A percentile compares a stretch with the other conserved stretches of the same genome.
Conservation (phyloP, 192 early-diverging fungal species). For the Kappamyces sp. region DNA sequence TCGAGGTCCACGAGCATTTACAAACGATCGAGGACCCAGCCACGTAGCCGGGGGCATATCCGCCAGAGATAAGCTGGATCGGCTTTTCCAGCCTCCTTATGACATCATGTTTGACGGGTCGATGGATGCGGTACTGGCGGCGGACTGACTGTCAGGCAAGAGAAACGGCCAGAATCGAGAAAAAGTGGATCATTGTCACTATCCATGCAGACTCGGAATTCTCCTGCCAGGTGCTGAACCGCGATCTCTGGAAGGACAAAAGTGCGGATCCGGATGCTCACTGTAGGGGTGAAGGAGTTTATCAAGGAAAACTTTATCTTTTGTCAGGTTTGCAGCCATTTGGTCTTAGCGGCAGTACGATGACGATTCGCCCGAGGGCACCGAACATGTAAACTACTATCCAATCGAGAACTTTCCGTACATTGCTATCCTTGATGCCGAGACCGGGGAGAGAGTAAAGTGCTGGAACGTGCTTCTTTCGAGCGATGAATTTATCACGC, state of each 20-base stretch:
- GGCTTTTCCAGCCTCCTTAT: conserved; percentile 79
- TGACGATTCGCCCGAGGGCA: conserved; percentile 63
- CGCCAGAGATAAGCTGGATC: conserved; percentile 33
- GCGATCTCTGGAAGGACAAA: conserved; percentile 86
- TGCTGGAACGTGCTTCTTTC: conserved; percentile 53
- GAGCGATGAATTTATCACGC: conserved; percentile 65
- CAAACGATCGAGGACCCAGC: no score
- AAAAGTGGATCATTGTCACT: conserved; percentile 83
- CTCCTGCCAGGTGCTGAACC: conserved; percentile 80
- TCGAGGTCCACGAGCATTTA: no score
- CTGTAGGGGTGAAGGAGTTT: conserved; percentile 61
- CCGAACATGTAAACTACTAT: conserved; percentile 68
- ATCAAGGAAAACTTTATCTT: conserved; percentile 80
- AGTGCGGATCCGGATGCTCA: conserved; percentile 15
- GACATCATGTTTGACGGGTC: conserved; percentile 78
- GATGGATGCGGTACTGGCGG: conserved; percentile 54
- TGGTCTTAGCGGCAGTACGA: conserved; percentile 37
- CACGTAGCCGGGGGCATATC: no score
- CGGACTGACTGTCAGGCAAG: conserved; percentile 47
- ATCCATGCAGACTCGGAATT: conserved; percentile 82
- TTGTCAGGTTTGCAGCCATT: conserved; percentile 54
- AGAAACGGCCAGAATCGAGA: conserved; percentile 45
- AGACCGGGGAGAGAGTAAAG: conserved; percentile 80
- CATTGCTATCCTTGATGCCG: conserved; percentile 81
- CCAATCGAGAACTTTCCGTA: conserved; percentile 68